Conservation (phyloP, 2,329 filamentous ascomycete genomes). For the Aspergillus japonicus region DNA sequence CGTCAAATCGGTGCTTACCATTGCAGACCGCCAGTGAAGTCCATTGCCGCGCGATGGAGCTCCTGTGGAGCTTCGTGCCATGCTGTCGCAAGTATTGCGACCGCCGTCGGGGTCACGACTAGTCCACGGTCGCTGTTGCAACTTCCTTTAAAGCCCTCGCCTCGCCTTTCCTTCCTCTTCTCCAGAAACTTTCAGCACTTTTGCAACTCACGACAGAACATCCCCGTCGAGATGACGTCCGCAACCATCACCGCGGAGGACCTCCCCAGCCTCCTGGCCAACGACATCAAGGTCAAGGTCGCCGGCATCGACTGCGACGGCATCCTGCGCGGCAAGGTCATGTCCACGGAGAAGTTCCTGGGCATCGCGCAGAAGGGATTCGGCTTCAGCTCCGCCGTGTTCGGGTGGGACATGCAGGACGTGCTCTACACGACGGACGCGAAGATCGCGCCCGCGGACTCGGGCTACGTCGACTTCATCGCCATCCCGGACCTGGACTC, state of each 20-base stretch:
- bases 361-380: constrained; percentile 75
- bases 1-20: neutral
- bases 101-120: neutral
- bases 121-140: neutral
- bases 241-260: constrained; percentile 55
- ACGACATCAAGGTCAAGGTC: constrained; percentile 78
- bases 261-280: constrained; percentile 63
- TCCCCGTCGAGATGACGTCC: constrained; percentile 9
- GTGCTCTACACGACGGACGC: constrained; percentile 66
- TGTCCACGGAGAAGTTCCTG: constrained; percentile 89
- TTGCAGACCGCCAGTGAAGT: neutral
- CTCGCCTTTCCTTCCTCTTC: neutral
- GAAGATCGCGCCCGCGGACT: constrained; percentile 78
- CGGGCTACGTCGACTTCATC: constrained; percentile 81
- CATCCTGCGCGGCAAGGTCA: constrained; percentile 79
- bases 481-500: constrained; percentile 73
- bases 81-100: neutral
- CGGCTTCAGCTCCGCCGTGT: constrained; percentile 88
- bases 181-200: neutral
- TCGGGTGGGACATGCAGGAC: constrained; percentile 97
- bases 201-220: neutral
- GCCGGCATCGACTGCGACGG: constrained; percentile 85
- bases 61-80: neutral
- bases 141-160: constrained; percentile 3
- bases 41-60: neutral